A percentile compares a stretch with the other conserved stretches of the same genome.
These are phyloP conservation scores for Xylariaceae sp. DNA, from an alignment of 2,329 filamentous ascomycete species.

Conservation along the genomic window DNA sequence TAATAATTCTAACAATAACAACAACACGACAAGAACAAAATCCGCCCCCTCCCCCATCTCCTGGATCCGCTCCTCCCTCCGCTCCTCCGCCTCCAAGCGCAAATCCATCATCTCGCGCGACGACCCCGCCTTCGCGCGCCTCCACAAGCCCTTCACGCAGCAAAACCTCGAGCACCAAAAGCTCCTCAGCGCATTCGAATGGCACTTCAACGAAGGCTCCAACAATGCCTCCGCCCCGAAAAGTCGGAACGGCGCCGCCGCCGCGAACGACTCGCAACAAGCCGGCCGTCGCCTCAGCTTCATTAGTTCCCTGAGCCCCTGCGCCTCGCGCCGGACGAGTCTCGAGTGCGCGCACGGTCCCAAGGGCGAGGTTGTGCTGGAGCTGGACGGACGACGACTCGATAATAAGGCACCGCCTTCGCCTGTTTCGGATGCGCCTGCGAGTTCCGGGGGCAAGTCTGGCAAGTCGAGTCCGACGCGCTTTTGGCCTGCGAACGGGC, in stretches of 20 bases:
- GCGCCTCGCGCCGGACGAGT: slow-evolving; percentile 27
- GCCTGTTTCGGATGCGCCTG: too few relatives aligned
- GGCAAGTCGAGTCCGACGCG: background rate
- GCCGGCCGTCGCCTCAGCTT: slow-evolving; percentile 17
- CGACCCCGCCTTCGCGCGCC: slow-evolving; percentile 21
- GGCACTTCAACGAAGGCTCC: slow-evolving; percentile 23
- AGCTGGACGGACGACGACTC: background rate
- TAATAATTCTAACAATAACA: background rate
- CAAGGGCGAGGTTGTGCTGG: too few relatives aligned
- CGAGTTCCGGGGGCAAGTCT: too few relatives aligned
- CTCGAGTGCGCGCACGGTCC: slow-evolving; percentile 15
- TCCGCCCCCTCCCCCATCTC: slow-evolving; percentile 8
- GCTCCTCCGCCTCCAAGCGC: slow-evolving; percentile 8
- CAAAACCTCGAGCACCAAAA: slow-evolving; percentile 34
- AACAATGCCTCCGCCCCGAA: background rate
- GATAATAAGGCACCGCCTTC: background rate
- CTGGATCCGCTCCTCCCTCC: slow-evolving; percentile 13
- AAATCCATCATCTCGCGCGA: slow-evolving; percentile 16
- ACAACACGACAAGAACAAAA: background rate
- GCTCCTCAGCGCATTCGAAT: slow-evolving; percentile 30
- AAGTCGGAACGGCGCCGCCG: slow-evolving; percentile 13
- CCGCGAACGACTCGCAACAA: slow-evolving; percentile 16
- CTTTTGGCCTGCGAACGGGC: background rate
- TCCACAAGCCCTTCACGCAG: slow-evolving; percentile 31
- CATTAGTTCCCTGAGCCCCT: slow-evolving; percentile 27